Evolutionary conservation across 108 stramenopile species (phyloP).

Genomic region (Fragilaria crotonensis): DNA sequence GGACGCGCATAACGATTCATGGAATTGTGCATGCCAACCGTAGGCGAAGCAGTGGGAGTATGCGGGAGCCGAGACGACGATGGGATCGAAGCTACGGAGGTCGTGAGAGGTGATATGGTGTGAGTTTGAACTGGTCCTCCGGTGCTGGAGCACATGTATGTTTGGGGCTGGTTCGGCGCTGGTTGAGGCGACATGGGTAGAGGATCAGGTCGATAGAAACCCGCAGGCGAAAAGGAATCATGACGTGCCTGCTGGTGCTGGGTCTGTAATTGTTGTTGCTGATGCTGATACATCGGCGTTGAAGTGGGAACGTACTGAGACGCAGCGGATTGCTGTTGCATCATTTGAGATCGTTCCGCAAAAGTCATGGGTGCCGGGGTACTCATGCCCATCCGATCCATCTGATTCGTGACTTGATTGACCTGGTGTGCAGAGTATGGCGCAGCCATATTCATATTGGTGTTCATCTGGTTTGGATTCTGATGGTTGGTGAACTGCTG

Average conservation of each 20-base stretch:
- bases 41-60: constrained; percentile 5
- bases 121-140: constrained; percentile 3
- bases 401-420: constrained; percentile 2
- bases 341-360: constrained; percentile 5
- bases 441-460: background rate
- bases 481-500: constrained; percentile 19
- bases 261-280: background rate
- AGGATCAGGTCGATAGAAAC: constrained; percentile 5
- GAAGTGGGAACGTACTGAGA: background rate
- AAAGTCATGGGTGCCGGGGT: background rate
- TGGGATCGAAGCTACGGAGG: background rate
- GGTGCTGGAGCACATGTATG: background rate
- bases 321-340: constrained; percentile 3
- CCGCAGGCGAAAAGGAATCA: background rate
- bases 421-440: background rate
- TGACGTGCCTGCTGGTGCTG: background rate
- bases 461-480: background rate
- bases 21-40: constrained; percentile 35
- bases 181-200: background rate
- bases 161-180: background rate
- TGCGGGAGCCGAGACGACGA: background rate
- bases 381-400: background rate
- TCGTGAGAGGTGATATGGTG: constrained; percentile 1
- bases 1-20: constrained; percentile 7
- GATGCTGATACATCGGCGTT: background rate